phyloP scores from a whole-genome alignment of 345 rosid species.

The Murraya paniculata region DNA sequence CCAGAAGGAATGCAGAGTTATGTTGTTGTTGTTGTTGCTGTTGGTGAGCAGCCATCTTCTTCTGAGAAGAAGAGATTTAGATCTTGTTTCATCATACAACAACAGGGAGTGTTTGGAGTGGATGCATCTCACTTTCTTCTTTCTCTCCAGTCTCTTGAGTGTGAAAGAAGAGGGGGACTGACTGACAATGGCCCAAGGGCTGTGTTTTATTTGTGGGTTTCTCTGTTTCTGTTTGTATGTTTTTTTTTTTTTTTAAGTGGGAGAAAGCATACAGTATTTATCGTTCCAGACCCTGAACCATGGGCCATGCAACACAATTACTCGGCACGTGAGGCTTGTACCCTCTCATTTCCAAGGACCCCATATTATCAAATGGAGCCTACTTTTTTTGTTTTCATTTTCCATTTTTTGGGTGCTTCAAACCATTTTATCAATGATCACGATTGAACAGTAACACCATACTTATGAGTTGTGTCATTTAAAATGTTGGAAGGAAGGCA shows the following conservation, averaged over 20 bases:
- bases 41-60: conserved; percentile 40
- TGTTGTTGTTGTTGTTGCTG: conserved; percentile 15
- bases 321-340: conserved; percentile 44
- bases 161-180: conserved; percentile 2
- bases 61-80: conserved; percentile 39
- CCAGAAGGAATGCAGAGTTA: conserved; percentile 29
- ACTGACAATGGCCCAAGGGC: not conserved
- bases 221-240: not conserved
- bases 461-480: too few relatives aligned
- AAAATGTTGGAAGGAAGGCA: not conserved
- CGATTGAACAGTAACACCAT: not conserved
- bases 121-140: conserved; percentile 30
- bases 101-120: conserved; percentile 1
- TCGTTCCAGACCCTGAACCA: conserved; percentile 21
- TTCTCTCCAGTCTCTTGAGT: not conserved
- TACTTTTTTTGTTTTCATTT: not conserved
- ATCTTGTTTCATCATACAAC: conserved; percentile 37
- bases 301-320: conserved; percentile 40
- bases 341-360: not conserved
- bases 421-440: not conserved
- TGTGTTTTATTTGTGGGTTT: conserved; percentile 24
- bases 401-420: not conserved
- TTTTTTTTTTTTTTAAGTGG: not conserved
- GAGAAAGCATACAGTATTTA: conserved; percentile 16
- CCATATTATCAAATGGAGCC: conserved; percentile 1